Percentiles rank a stretch among this genome's conserved stretches.
Conservation (phyloP, 176 grass and related monocot species). For the Avena eriantha region DNA sequence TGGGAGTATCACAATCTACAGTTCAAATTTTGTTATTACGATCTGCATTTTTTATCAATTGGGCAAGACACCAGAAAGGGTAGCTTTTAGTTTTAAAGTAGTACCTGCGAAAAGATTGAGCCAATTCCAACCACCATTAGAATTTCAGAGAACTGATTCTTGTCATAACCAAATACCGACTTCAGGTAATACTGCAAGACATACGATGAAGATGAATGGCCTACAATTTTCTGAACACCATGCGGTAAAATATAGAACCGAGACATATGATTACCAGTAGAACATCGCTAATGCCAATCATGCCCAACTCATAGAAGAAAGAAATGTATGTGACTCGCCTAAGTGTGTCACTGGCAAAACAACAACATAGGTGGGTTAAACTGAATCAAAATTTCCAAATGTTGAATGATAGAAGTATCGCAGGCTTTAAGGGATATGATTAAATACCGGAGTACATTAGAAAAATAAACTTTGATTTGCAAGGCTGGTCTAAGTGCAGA, state of each 20-base stretch:
- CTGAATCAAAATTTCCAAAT: neutral
- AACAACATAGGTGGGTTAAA: slow-evolving; percentile 19
- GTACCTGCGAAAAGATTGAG: slow-evolving; percentile 86
- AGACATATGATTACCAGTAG: slow-evolving; percentile 63
- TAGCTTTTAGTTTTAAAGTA: neutral
- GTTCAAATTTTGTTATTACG: neutral
- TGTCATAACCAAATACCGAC: slow-evolving; percentile 83
- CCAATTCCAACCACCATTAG: slow-evolving; percentile 83
- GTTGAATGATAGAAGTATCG: neutral
- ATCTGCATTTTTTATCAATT: neutral
- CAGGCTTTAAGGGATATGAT: neutral
- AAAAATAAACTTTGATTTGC: neutral
- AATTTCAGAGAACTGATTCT: slow-evolving; percentile 91
- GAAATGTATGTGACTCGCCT: slow-evolving; percentile 64
- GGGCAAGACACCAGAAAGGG: neutral
- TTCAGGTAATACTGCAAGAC: slow-evolving; percentile 84
- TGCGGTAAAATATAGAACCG: neutral
- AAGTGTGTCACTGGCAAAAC: slow-evolving; percentile 64
- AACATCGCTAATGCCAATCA: slow-evolving; percentile 80
- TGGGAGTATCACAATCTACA: slow-evolving; percentile 78
- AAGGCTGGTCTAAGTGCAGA: neutral
- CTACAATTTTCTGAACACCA: neutral
- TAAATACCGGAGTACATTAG: neutral
- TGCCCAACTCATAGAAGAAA: slow-evolving; percentile 86
- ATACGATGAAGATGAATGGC: neutral